Evolutionary conservation across 352 stramenopile species (phyloP).

Genomic region (Phytophthora colocasiae): DNA sequence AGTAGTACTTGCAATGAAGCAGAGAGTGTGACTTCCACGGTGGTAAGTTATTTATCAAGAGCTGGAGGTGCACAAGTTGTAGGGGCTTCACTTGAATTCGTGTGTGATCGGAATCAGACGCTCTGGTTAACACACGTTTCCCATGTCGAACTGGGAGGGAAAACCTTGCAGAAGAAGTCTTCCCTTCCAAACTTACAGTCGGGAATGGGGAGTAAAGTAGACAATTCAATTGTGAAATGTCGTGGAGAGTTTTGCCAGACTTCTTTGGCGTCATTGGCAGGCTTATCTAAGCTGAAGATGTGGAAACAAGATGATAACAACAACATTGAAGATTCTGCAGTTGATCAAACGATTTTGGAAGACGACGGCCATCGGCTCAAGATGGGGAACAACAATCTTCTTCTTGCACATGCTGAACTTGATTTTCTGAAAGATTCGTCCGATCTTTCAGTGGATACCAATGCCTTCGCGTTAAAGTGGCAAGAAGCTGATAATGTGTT

Average conservation of each 20-base stretch:
- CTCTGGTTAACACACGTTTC: constrained; percentile 54
- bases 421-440: constrained; percentile 46
- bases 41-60: constrained; percentile 41
- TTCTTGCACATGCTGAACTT: constrained; percentile 68
- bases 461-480: constrained; percentile 52
- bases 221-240: constrained; percentile 44
- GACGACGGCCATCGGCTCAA: constrained; percentile 70
- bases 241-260: constrained; percentile 73
- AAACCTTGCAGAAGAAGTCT: constrained; percentile 29
- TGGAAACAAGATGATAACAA: constrained; percentile 14
- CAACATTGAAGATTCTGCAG: constrained; percentile 16
- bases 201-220: not conserved
- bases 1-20: constrained; percentile 35
- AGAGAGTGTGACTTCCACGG: constrained; percentile 19
- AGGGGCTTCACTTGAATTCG: constrained; percentile 43
- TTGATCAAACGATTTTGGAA: constrained; percentile 25
- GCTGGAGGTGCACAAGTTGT: constrained; percentile 21
- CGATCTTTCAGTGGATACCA: constrained; percentile 1
- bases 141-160: constrained; percentile 21
- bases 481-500: constrained; percentile 71
- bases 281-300: constrained; percentile 33
- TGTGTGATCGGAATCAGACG: constrained; percentile 36
- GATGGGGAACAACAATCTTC: constrained; percentile 78
- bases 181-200: constrained; percentile 57
- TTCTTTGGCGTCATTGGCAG: constrained; percentile 39